Conservation (phyloP, 371 early-diverging fungal species). For the Mortierella sp. region DNA sequence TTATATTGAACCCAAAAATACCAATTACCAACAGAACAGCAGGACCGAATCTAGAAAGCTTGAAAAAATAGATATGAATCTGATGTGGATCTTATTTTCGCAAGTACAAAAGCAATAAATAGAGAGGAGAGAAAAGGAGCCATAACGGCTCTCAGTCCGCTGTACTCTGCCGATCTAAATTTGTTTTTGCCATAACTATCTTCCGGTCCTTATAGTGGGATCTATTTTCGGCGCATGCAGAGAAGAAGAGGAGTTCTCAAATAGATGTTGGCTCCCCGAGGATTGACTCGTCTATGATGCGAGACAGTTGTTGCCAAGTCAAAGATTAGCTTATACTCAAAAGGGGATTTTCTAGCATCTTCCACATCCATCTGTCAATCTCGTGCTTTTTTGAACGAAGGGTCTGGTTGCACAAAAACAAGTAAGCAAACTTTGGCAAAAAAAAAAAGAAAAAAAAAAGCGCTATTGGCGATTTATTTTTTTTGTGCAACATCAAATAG, state of each 20-base stretch:
- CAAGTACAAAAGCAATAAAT: neutral
- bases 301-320: too few relatives aligned
- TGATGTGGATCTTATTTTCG: neutral
- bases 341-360: too few relatives aligned
- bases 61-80: neutral
- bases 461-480: too few relatives aligned
- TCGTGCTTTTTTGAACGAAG: too few relatives aligned
- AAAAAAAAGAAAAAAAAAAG: too few relatives aligned
- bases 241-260: neutral
- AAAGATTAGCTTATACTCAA: too few relatives aligned
- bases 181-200: neutral
- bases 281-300: neutral
- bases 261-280: neutral
- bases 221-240: neutral
- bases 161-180: neutral
- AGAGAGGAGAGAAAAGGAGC: neutral
- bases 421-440: too few relatives aligned
- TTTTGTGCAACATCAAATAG: too few relatives aligned
- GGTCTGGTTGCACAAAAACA: too few relatives aligned
- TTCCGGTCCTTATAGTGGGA: neutral
- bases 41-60: too few relatives aligned
- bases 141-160: neutral
- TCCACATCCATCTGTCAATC: too few relatives aligned
- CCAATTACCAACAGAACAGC: too few relatives aligned
- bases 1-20: neutral